Base-by-base conservation (phyloP, 2,329 filamentous ascomycete species). In the Xylariales sp. region DNA sequence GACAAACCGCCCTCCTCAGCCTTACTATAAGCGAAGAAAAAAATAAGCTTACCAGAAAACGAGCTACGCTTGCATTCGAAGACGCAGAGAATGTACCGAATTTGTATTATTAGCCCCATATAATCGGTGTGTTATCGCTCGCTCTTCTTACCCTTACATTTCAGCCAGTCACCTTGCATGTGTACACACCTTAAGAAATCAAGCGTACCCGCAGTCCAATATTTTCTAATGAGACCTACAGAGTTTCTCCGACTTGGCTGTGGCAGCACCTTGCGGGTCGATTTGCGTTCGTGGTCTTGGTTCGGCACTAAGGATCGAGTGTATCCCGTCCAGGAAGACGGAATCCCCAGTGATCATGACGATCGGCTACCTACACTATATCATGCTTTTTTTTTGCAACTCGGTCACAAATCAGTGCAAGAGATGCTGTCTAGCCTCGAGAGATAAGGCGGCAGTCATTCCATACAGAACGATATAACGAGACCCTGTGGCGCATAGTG, bases 211-310 rank as follows among this genome's bases (percentile, higher is more conserved):
- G 49, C 59, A 56, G 34, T 32, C 54, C 34, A 39, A 14, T 7
- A 56, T 52, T n/a, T 36, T 49, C 45, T 41, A 39, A 53, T 32
- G 49, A 32, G 12, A 30, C 43, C 43, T 36, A 34, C 32, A 39
- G 10, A 64, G 53, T 59, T 62, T 45, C 41, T 60, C 65, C 60
- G 62, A 49, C 57, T 60, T 68, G 53, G 65, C 68, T 36, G 48
- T 56, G 56, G 62, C 53, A 53, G 46, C 16, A 67, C 28, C 43
- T 46, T 64, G 57, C 57, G 10, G 39, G 52, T 34, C 43, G 34
- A 54, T 60, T 64, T 32, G 50, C 55, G 43, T 10, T 36, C 16
- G 16, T 7, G 43, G 36, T 57, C 28, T 62, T 48, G 65, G 58
- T 62, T 61, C 48, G 62, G 54, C 39, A 56, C 36, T 54, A 67